phyloP scores from a whole-genome alignment of 768 basidiomycete genomes.

The Roridomyces roridus region DNA sequence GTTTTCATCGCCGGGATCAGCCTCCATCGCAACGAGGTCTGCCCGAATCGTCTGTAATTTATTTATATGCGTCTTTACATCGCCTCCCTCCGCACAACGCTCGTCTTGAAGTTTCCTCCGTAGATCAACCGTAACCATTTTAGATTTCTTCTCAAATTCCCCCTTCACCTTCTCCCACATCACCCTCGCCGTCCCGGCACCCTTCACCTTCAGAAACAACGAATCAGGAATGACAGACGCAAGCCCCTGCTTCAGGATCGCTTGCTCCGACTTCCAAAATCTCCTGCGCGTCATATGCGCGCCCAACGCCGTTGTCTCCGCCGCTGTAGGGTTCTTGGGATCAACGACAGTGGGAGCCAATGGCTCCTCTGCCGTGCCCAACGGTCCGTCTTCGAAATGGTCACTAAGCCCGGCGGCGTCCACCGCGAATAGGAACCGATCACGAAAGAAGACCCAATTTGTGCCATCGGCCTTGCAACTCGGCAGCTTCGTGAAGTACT shows the following conservation, averaged over 20 bases:
- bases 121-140: constrained; percentile 29
- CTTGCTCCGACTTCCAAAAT: constrained; percentile 25
- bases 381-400: not conserved
- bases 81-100: constrained; percentile 26
- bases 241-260: constrained; percentile 25
- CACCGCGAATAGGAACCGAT: constrained; percentile 2
- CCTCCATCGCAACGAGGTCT: no score
- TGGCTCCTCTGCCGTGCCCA: not conserved
- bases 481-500: constrained; percentile 11
- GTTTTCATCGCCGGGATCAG: no score
- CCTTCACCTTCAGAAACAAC: constrained; percentile 29
- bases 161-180: constrained; percentile 29
- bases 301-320: not conserved
- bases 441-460: no score
- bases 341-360: not conserved
- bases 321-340: not conserved
- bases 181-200: not conserved
- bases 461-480: constrained; percentile 6
- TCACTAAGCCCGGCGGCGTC: not conserved
- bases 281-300: not conserved
- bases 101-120: constrained; percentile 24
- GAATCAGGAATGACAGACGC: constrained; percentile 29
- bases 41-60: no score
- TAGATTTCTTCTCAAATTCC: no score
- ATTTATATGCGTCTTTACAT: constrained; percentile 31